Evolutionary conservation across 164 flowering plant genomes (phyloP).

Genomic region (Vitis riparia): DNA sequence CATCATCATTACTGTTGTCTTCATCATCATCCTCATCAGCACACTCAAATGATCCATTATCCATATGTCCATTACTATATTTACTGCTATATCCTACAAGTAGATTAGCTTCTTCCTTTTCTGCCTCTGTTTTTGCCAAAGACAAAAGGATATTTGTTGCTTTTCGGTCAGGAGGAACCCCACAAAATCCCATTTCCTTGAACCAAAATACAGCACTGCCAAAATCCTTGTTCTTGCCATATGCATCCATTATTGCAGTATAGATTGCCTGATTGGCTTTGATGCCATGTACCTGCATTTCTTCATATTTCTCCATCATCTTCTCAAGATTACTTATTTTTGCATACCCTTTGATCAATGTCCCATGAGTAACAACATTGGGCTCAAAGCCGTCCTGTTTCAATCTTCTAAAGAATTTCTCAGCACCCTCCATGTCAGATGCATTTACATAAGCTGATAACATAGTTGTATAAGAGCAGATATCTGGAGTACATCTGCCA

Average conservation of each 20-base stretch:
- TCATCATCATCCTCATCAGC: slow-evolving; percentile 31
- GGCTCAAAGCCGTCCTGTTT: slow-evolving; percentile 72
- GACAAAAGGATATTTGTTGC: slow-evolving; percentile 86
- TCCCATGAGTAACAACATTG: slow-evolving; percentile 79
- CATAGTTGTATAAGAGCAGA: slow-evolving; percentile 92
- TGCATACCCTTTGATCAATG: slow-evolving; percentile 91
- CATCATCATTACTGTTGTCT: slow-evolving; percentile 22
- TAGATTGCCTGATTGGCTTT: slow-evolving; percentile 70
- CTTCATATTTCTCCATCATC: slow-evolving; percentile 79
- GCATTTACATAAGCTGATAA: slow-evolving; percentile 89
- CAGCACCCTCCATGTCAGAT: slow-evolving; percentile 95
- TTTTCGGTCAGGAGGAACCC: slow-evolving; percentile 79
- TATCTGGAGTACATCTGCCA: slow-evolving; percentile 76
- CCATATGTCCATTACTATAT: slow-evolving; percentile 1
- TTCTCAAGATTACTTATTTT: slow-evolving; percentile 65
- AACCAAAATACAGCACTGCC: slow-evolving; percentile 82
- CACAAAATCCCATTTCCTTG: slow-evolving; percentile 73
- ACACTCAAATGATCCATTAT: slow-evolving; percentile 12
- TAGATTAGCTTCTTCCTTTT: slow-evolving; percentile 58
- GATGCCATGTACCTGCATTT: slow-evolving; percentile 61
- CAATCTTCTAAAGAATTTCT: slow-evolving; percentile 69
- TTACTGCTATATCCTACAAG: slow-evolving; percentile 42
- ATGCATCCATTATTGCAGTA: slow-evolving; percentile 93
- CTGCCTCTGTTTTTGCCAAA: slow-evolving; percentile 69
- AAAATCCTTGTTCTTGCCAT: slow-evolving; percentile 78